phyloP scores from a whole-genome alignment of 192 early-diverging fungal genomes.

The Backusella westeae region DNA sequence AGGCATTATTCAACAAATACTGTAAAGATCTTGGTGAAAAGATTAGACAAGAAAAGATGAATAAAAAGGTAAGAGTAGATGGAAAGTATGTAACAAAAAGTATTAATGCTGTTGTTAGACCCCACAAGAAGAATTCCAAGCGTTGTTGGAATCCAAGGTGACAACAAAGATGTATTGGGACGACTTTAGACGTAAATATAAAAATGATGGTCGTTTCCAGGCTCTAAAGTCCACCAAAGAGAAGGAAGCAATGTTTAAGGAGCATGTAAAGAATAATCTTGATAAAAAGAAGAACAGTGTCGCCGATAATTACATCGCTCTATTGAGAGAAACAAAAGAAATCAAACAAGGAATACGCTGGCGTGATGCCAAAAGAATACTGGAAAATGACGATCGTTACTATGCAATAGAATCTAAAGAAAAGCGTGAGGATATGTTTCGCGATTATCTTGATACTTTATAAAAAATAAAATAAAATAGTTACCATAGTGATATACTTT shows the following conservation, averaged over 20 bases:
- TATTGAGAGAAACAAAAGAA: constrained; percentile 57
- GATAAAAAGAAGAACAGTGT: constrained; percentile 13
- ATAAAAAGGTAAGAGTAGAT: constrained; percentile 30
- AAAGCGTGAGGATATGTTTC: constrained; percentile 68
- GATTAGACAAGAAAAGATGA: constrained; percentile 46
- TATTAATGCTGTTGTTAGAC: constrained; percentile 18
- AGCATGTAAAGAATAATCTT: constrained; percentile 52
- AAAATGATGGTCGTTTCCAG: constrained; percentile 62
- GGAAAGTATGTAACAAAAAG: not conserved
- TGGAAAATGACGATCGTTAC: constrained; percentile 67
- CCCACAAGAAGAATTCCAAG: constrained; percentile 53
- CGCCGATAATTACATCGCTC: constrained; percentile 54
- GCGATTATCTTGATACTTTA: constrained; percentile 51
- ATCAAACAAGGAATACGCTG: constrained; percentile 59
- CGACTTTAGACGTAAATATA: constrained; percentile 70
- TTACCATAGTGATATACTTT: constrained; percentile 17
- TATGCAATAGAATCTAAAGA: constrained; percentile 59
- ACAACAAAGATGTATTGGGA: constrained; percentile 62
- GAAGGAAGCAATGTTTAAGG: constrained; percentile 61
- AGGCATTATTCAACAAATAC: constrained; percentile 69
- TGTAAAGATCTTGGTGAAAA: constrained; percentile 62
- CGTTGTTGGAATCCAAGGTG: constrained; percentile 55
- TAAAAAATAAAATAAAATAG: not conserved
- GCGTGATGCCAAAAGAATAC: constrained; percentile 62
- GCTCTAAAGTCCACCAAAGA: constrained; percentile 55